Evolutionary conservation across 306 rosid species (phyloP).

Genomic region (Cicer pinnatifidum): DNA sequence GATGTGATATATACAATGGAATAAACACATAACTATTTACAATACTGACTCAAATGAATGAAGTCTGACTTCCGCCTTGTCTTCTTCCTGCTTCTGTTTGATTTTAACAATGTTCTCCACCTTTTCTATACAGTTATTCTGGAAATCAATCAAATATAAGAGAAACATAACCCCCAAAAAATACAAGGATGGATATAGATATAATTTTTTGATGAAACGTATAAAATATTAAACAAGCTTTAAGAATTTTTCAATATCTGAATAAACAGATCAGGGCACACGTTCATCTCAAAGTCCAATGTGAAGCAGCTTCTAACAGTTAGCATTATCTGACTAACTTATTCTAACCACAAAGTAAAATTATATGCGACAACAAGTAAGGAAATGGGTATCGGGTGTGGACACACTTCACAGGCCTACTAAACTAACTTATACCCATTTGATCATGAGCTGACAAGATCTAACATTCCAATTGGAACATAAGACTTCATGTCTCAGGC

Average conservation of each 20-base stretch:
- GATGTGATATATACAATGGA: slow-evolving; percentile 31
- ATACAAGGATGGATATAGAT: background rate
- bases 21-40: slow-evolving; percentile 20
- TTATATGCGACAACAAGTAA: background rate
- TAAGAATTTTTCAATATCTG: slow-evolving; percentile 27
- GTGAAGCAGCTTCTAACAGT: slow-evolving; percentile 31
- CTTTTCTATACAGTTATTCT: slow-evolving; percentile 61
- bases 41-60: slow-evolving; percentile 78
- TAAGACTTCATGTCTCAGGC: background rate
- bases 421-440: slow-evolving; percentile 9
- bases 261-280: slow-evolving; percentile 15
- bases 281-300: slow-evolving; percentile 8
- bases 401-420: slow-evolving; percentile 7
- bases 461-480: slow-evolving; percentile 11
- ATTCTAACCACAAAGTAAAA: slow-evolving; percentile 35
- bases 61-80: slow-evolving; percentile 67
- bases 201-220: background rate
- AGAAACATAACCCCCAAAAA: slow-evolving; percentile 27
- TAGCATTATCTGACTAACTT: slow-evolving; percentile 21
- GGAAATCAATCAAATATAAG: slow-evolving; percentile 42
- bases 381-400: slow-evolving; percentile 10
- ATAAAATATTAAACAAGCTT: slow-evolving; percentile 27
- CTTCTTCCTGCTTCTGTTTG: slow-evolving; percentile 81
- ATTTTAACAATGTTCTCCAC: slow-evolving; percentile 62
- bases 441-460: slow-evolving; percentile 4